Percentiles rank a stretch among this genome's conserved stretches.
phyloP scores from a whole-genome alignment of 352 stramenopile genomes.

The Phytophthora macrochlamydospora region DNA sequence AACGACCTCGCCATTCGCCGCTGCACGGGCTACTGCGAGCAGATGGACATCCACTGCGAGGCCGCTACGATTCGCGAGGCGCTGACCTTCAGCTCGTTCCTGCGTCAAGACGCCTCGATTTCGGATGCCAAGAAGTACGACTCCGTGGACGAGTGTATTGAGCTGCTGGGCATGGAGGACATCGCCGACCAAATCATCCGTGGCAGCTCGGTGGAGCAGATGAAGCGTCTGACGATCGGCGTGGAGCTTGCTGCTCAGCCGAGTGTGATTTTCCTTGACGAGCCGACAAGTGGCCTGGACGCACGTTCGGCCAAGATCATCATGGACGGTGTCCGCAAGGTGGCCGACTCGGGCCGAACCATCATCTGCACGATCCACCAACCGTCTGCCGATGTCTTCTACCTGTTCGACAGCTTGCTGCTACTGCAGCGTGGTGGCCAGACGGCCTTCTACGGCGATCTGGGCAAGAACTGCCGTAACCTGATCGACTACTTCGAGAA shows the following conservation, averaged over 20 bases:
- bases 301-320: background rate
- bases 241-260: background rate
- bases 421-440: too few species aligned
- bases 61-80: background rate
- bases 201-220: background rate
- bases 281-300: background rate
- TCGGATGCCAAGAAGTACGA: background rate
- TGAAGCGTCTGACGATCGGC: background rate
- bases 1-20: too few species aligned
- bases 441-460: too few species aligned
- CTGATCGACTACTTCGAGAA: too few species aligned
- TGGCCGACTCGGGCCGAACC: background rate
- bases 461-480: too few species aligned
- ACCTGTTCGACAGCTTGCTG: too few species aligned
- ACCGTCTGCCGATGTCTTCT: background rate
- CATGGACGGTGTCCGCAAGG: background rate
- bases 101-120: background rate
- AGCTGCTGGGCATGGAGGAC: background rate
- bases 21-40: conserved; percentile 56
- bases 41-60: conserved; percentile 87
- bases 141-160: background rate
- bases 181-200: background rate
- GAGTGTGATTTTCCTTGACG: background rate
- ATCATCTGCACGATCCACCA: background rate
- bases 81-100: background rate